A percentile compares a stretch with the other conserved stretches of the same genome.
Evolutionary conservation across 306 rosid genomes (phyloP).

Genomic region (Glycyrrhiza uralensis): DNA sequence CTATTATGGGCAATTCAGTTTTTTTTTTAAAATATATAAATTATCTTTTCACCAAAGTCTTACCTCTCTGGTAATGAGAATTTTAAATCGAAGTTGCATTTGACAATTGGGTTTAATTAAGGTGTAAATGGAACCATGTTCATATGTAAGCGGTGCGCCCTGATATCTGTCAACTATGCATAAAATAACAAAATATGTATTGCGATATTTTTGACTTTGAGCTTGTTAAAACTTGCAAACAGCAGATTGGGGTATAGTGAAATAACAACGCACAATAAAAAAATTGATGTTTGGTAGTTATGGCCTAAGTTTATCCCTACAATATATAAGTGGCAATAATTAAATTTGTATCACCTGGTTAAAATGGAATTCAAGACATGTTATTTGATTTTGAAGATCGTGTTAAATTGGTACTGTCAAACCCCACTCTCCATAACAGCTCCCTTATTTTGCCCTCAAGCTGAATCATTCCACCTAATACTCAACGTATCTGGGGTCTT

Average conservation of each 20-base stretch:
- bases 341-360: background rate
- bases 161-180: too few relatives aligned
- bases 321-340: background rate
- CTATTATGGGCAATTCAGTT: background rate
- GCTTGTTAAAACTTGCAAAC: background rate
- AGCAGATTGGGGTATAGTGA: too few relatives aligned
- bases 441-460: too few relatives aligned
- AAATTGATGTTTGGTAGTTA: background rate
- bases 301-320: background rate
- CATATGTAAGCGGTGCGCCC: background rate
- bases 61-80: background rate
- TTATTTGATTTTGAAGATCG: background rate
- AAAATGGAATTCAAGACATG: background rate
- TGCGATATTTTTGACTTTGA: conserved; percentile 18
- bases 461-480: too few relatives aligned
- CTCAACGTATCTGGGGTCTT: too few relatives aligned
- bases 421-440: background rate
- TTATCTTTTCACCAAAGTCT: background rate
- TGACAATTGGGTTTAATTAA: background rate
- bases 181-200: too few relatives aligned
- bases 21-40: background rate
- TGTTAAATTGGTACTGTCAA: background rate
- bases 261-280: background rate
- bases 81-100: background rate
- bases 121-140: conserved; percentile 7